Evolutionary conservation across 2,329 filamentous ascomycete species (phyloP).

Genomic region (Talaromyces sp.): DNA sequence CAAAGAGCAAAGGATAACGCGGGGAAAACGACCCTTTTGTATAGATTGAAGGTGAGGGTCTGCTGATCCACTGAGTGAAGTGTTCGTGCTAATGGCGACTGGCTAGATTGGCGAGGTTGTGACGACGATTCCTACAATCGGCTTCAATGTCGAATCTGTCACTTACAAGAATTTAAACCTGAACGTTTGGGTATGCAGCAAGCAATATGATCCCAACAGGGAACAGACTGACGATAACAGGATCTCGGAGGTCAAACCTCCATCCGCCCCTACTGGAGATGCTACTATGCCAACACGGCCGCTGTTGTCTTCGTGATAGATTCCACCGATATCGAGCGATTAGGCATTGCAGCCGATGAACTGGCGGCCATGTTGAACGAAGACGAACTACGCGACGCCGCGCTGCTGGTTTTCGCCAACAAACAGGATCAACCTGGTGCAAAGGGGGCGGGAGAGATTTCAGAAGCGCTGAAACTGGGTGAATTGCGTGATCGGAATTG

Average conservation of each 20-base stretch:
- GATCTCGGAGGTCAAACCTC: slow-evolving; percentile 97
- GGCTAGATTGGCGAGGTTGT: slow-evolving; percentile 92
- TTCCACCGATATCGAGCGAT: slow-evolving; percentile 91
- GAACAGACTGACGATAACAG: slow-evolving; percentile 38
- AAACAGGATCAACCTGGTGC: slow-evolving; percentile 98
- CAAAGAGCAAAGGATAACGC: slow-evolving; percentile 75
- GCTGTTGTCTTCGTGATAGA: slow-evolving; percentile 99
- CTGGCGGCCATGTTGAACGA: slow-evolving; percentile 93
- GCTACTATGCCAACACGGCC: slow-evolving; percentile 98
- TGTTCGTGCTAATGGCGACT: slow-evolving; percentile 9
- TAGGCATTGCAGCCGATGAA: slow-evolving; percentile 90
- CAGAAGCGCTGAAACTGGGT: slow-evolving; percentile 82
- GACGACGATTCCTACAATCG: slow-evolving; percentile 97
- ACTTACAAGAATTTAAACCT: slow-evolving; percentile 98
- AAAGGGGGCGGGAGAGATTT: slow-evolving; percentile 94
- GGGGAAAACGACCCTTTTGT: slow-evolving; percentile 94
- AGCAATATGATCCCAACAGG: not conserved
- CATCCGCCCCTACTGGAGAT: slow-evolving; percentile 97
- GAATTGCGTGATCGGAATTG: slow-evolving; percentile 95
- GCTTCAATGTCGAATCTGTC: slow-evolving; percentile 98
- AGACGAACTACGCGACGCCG: slow-evolving; percentile 90
- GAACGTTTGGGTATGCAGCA: slow-evolving; percentile 81
- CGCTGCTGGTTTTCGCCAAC: slow-evolving; percentile 93
- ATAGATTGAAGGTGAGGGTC: slow-evolving; percentile 76
- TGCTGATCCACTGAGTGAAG: slow-evolving; percentile 10